Evolutionary conservation across 2,329 filamentous ascomycete species (phyloP).

Genomic region (Davidsoniella virescens): DNA sequence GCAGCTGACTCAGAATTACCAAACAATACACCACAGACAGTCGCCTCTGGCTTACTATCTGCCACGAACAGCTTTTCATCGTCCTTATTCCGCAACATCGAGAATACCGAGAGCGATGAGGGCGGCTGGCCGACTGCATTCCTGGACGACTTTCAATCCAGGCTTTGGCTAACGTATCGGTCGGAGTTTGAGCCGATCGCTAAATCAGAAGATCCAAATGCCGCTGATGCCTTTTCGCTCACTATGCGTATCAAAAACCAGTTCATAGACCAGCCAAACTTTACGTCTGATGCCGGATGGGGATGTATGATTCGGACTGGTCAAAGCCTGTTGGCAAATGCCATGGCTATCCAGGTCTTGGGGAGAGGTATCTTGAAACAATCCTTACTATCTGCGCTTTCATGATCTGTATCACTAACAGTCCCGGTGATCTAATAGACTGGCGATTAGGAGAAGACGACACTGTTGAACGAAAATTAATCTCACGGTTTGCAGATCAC

Average conservation of each 20-base stretch:
- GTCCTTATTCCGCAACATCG: slow-evolving; percentile 30
- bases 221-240: slow-evolving; percentile 57
- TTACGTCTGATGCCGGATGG: slow-evolving; percentile 90
- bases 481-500: slow-evolving; percentile 77
- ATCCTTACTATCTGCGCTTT: not conserved
- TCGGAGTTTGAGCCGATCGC: slow-evolving; percentile 73
- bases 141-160: slow-evolving; percentile 81
- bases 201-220: slow-evolving; percentile 58
- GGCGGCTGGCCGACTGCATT: slow-evolving; percentile 71
- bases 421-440: slow-evolving; percentile 24
- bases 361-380: slow-evolving; percentile 50
- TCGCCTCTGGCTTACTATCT: slow-evolving; percentile 27
- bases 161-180: slow-evolving; percentile 92
- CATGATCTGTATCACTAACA: not conserved
- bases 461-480: slow-evolving; percentile 49
- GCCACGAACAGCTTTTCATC: slow-evolving; percentile 35
- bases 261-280: slow-evolving; percentile 62
- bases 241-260: slow-evolving; percentile 70
- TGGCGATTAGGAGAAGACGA: slow-evolving; percentile 53
- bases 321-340: slow-evolving; percentile 81
- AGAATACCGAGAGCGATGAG: slow-evolving; percentile 18
- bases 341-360: slow-evolving; percentile 53
- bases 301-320: slow-evolving; percentile 98
- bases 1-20: slow-evolving; percentile 8
- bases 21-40: slow-evolving; percentile 26